A percentile compares a stretch with the other conserved stretches of the same genome.
Evolutionary conservation across 2,329 filamentous ascomycete species (phyloP).

Genomic region (Scedosporium aurantiacum): DNA sequence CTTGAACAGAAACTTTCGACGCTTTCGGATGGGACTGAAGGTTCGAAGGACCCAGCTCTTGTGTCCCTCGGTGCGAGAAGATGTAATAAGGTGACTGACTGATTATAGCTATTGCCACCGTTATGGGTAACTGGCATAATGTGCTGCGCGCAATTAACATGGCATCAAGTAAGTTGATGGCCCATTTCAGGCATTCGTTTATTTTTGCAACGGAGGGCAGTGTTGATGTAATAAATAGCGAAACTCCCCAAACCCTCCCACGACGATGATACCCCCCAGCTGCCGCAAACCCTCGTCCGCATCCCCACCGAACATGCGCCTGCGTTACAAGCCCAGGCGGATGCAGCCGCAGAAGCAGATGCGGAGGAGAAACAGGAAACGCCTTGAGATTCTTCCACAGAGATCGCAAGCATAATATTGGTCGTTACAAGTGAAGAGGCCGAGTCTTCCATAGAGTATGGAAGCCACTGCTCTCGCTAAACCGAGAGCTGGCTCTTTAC

Average conservation of each 20-base stretch:
- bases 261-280: slow-evolving; percentile 30
- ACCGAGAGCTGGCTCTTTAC: too few species aligned
- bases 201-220: not conserved
- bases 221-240: slow-evolving; percentile 29
- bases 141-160: slow-evolving; percentile 76
- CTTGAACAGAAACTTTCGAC: slow-evolving; percentile 69
- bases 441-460: not conserved
- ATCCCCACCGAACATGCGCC: slow-evolving; percentile 73
- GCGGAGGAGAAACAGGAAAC: slow-evolving; percentile 19
- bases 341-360: slow-evolving; percentile 34
- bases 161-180: slow-evolving; percentile 57
- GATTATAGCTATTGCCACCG: slow-evolving; percentile 62
- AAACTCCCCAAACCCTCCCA: slow-evolving; percentile 55
- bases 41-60: slow-evolving; percentile 25
- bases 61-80: not conserved
- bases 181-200: not conserved
- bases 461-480: too few species aligned
- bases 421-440: not conserved
- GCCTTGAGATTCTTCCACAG: not conserved
- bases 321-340: slow-evolving; percentile 48
- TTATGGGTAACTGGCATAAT: slow-evolving; percentile 80
- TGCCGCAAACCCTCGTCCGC: slow-evolving; percentile 73
- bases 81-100: not conserved
- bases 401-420: not conserved
- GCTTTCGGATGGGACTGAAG: slow-evolving; percentile 71